Evolutionary conservation across 2,329 filamentous ascomycete genomes (phyloP), one percentile per base, ranked within the genome.

Genomic region (Ophiosphaerella herpotricha): DNA sequence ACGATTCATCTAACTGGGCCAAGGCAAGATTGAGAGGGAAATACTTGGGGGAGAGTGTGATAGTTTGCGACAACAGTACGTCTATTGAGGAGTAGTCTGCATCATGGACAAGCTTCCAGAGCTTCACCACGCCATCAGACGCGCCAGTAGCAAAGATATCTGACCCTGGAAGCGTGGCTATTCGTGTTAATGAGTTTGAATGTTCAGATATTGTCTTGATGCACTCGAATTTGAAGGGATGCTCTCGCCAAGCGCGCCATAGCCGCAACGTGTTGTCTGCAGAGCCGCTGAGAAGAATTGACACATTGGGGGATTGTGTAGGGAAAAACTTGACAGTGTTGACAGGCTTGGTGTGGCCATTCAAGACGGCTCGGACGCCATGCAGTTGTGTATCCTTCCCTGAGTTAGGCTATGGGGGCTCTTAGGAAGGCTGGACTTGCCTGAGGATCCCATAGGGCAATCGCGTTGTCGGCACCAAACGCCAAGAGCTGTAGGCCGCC

Each of bases 391-490:
- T 57, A 50, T 81, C 77, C 74, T 82, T 12, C 24, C 8, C 26
- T 18, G 18, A 16, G 11, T 24, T 13, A 37, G 21, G 18, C 24
- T 43, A 23, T 24, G 26, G 14, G 33, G 23, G n/a, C 9, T 35
- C 31, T 40, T 41, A 33, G 21, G 26, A 13, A 31, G 14, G 26
- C 24, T 33, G 39, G 51, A 76, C 85, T 74, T 80, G 92, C 90
- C 70, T 81, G 74, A 48, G 91, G 91, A 68, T 85, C 80, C 94
- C 94, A 99, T 35, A 97, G 70, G 37, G 91, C 93, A 62, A 99
- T 82, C 75, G 94, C 94, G 61, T 87, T 86, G 74, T 95, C 90
- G 7, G 92, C 88, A 29, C 94, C 94, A 76, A 90, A 99, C 26
- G 91, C 94, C 46, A 99, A 79, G 38, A 91, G 71, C 8, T 88